Evolutionary conservation across 2,329 filamentous ascomycete species (phyloP).

Genomic region (Penicillium italicum): DNA sequence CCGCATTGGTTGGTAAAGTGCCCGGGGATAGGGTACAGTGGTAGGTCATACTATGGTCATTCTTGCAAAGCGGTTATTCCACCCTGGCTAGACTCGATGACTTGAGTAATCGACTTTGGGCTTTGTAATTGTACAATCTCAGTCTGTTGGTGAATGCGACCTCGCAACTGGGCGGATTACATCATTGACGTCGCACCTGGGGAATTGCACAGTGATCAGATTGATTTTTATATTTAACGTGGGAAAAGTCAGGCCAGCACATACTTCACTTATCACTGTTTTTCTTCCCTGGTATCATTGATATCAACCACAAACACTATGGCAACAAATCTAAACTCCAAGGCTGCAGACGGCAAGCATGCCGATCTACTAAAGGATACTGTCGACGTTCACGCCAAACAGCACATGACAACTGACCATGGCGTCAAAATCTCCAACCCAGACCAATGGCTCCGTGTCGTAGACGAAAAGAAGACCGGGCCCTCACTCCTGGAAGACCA

Average conservation of each 20-base stretch:
- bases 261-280: background rate
- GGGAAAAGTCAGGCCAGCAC: background rate
- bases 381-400: constrained; percentile 56
- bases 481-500: constrained; percentile 68
- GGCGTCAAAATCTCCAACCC: constrained; percentile 70
- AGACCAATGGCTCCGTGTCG: constrained; percentile 72
- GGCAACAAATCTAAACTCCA: constrained; percentile 10
- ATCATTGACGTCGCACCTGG: constrained; percentile 10
- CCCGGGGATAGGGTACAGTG: background rate
- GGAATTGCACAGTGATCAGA: background rate
- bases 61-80: background rate
- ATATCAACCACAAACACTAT: constrained; percentile 8
- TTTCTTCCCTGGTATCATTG: background rate
- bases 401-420: constrained; percentile 70
- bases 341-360: constrained; percentile 47
- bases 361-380: constrained; percentile 59
- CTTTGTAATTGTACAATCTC: background rate
- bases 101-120: background rate
- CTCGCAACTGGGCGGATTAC: constrained; percentile 5
- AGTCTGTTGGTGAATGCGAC: background rate
- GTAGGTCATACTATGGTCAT: constrained; percentile 14
- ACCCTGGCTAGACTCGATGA: background rate
- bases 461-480: constrained; percentile 60
- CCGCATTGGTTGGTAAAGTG: background rate
- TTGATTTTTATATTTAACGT: background rate